Conservation (phyloP, 495 filamentous ascomycete species). For the Hyaloscypha finlandica region DNA sequence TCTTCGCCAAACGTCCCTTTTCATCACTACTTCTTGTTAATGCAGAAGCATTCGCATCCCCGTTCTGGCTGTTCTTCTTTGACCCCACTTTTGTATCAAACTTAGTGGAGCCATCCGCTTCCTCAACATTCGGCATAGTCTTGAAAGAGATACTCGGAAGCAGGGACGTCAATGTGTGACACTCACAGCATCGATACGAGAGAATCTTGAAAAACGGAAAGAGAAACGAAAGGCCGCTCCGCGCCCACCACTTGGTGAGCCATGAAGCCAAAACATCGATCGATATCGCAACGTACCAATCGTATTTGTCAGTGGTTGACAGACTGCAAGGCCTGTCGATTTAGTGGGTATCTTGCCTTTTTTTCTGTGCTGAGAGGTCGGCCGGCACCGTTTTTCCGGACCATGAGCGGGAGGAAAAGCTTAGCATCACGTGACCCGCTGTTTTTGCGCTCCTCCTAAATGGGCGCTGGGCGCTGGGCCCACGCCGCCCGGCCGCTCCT, state of each 20-base stretch:
- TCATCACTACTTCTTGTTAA: constrained; percentile 12
- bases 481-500: too few relatives aligned
- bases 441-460: too few relatives aligned
- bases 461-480: too few relatives aligned
- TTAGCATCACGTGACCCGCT: constrained; percentile 1
- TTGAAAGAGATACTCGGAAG: not conserved
- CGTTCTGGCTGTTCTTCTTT: not conserved
- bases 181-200: not conserved
- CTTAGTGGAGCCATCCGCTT: not conserved
- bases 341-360: not conserved
- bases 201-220: not conserved
- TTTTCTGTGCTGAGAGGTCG: not conserved
- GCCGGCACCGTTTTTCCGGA: not conserved
- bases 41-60: constrained; percentile 10
- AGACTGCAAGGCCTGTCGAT: not conserved
- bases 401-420: not conserved
- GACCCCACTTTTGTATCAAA: constrained; percentile 3
- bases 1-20: constrained; percentile 13
- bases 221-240: not conserved
- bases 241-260: not conserved
- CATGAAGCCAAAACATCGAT: not conserved
- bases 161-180: not conserved
- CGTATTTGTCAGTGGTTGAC: not conserved
- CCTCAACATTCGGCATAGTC: not conserved
- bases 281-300: not conserved